Evolutionary conservation across 495 filamentous ascomycete genomes (phyloP), one percentile per base, ranked within the genome.

Genomic region (Parachaetomium inaequale): DNA sequence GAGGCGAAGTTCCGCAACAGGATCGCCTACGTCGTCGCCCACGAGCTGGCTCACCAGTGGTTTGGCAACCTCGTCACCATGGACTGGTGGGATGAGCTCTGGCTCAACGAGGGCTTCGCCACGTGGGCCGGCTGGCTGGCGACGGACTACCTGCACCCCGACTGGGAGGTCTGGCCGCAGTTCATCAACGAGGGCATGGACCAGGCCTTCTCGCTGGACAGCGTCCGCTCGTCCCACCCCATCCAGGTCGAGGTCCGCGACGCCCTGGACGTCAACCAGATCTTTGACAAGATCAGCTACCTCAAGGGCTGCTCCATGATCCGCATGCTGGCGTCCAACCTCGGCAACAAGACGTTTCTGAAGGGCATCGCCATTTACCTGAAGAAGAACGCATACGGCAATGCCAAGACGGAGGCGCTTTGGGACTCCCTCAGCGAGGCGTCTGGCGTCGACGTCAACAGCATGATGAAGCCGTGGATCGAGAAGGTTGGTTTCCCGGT

Each of bases 61-160:
- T 98, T 97, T 69, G 94, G 94, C 32, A 96, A 98, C 71, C 84
- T 97, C 19, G 94, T 97, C 23, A 91, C 88, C 17, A 91, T 91
- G 88, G 84, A 87, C 64, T 87, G 84, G 84, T 97, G 94, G 94
- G 92, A 88, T 71, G 94, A 96, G 74, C 81, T 98, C 25, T 98
- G 94, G 93, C 83, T 98, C 14, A 95, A 95, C 63, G 93, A 98
- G 74, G 93, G 93, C 3, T 98, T 98, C 74, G 94, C 94, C 25
- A 98, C 94, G 5, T 97, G 93, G 94, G 91, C 96, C 53, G 93
- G 93, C 53, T 98, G 93, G 93, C 82, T 92, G 54, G 93, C 93
- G 17, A 86, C 91, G 25, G 90, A 96, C 73, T 85, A 94, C 72
- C 86, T 97, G 62, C 88, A 96, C 76, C 93, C 92, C 7, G 92